Evolutionary conservation across 2,329 filamentous ascomycete genomes (phyloP), one percentile per base, ranked within the genome.

Genomic region (Penicillium sp.): DNA sequence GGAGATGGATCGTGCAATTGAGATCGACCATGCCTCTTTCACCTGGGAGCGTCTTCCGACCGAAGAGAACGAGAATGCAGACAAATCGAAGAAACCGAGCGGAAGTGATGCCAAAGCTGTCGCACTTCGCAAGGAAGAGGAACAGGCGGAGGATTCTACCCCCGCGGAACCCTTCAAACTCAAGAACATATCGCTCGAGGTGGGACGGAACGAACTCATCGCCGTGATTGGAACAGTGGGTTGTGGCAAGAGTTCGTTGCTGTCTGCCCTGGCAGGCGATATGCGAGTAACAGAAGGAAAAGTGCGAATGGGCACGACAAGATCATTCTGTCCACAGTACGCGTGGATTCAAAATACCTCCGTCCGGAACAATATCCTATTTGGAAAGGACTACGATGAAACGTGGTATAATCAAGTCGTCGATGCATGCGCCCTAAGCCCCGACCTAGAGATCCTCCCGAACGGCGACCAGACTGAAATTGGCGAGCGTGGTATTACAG

Each of bases 381-480:
- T 95, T 64, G 90, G 90, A 9, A 90, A 89, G 15, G 49, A 51
- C 26, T 59, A 55, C n/a, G 55, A 64, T n/a, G 26, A 52, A 18
- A 40, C 44, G n/a, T 60, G 58, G 49, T 67, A 64, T 23, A 18
- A 49, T 4, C 43, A 51, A 5, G 52, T 64, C 9, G 15, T 64
- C 3, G 41, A 47, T 4, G 52, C 49, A 3, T 67, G 64, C 51
- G 60, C 55, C 20, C 49, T 69, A 2, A 43, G 52, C 15, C 18
- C 52, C 4, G 69, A 71, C 50, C 47, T 72, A 2, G 34, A 86
- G 39, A 91, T 90, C 62, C 82, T 99, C 41, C 93, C 94, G 2
- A 93, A 99, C 68, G 94, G 95, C 23, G 95, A 99, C 65, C 89
- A 96, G 69, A 99, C 94, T 0, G 89, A 97, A 65, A 94, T 99